Conservation (phyloP, 2,329 filamentous ascomycete genomes). For the Fusarium sp. region DNA sequence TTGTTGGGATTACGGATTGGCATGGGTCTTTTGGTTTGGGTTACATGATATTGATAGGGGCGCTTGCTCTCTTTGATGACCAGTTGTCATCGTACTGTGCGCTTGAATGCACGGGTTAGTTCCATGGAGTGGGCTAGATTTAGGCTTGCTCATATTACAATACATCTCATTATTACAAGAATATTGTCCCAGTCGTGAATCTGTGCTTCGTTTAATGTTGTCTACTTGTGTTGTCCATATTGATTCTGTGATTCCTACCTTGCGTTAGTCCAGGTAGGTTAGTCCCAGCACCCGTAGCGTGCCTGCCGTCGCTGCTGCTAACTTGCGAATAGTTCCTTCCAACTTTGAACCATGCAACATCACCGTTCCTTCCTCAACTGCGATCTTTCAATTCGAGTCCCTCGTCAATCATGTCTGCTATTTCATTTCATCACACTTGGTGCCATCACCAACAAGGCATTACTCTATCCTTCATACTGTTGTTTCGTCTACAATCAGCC, state of each 20-base stretch:
- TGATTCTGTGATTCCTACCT: not conserved
- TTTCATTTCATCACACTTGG: not conserved
- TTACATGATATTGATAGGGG: conserved; percentile 42
- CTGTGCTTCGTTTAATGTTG: not conserved
- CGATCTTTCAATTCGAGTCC: not conserved
- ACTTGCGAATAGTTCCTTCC: conserved; percentile 23
- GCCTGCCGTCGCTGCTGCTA: not conserved
- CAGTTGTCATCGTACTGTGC: conserved; percentile 33
- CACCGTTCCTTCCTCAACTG: conserved; percentile 1
- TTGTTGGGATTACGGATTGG: conserved; percentile 43
- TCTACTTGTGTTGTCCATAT: not conserved
- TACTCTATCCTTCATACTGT: conserved; percentile 20
- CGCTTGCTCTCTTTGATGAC: conserved; percentile 33
- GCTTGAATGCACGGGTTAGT: conserved; percentile 30
- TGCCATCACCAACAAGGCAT: conserved; percentile 12
- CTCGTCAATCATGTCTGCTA: not conserved
- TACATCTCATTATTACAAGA: conserved; percentile 38
- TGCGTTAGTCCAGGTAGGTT: no score
- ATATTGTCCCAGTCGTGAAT: not conserved
- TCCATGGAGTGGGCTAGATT: conserved; percentile 19
- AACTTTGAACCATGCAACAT: not conserved
- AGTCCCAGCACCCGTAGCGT: no score
- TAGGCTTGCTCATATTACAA: conserved; percentile 31
- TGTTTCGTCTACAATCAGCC: not conserved
- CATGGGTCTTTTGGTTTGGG: conserved; percentile 47